A percentile compares a stretch with the other conserved stretches of the same genome.
These are phyloP conservation scores for Xylariaceae sp. DNA, from an alignment of 2,329 filamentous ascomycete genomes.

Conservation along the genomic window DNA sequence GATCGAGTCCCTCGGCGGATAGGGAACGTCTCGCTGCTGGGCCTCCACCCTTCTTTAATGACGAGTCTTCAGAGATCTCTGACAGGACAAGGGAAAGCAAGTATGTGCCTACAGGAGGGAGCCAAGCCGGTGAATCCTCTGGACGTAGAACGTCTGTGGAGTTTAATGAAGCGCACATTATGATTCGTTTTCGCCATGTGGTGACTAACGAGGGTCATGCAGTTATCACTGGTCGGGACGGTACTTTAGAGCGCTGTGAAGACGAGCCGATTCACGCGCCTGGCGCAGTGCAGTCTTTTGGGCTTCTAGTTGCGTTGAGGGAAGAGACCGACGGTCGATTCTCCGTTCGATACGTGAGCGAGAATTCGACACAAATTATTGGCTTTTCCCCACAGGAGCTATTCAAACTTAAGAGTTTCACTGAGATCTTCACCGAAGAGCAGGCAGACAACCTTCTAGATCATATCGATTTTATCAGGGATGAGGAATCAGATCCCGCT, in stretches of 20 bases:
- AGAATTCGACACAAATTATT: constrained; percentile 76
- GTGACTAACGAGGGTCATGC: constrained; percentile 78
- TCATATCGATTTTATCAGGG: constrained; percentile 84
- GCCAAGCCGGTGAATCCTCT: constrained; percentile 8
- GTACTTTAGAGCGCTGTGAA: constrained; percentile 77
- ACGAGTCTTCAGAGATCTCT: constrained; percentile 32
- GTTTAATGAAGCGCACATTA: constrained; percentile 55
- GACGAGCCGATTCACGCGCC: constrained; percentile 91
- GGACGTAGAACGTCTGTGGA: constrained; percentile 21
- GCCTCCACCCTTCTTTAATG: constrained; percentile 27
- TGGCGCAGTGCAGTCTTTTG: constrained; percentile 80
- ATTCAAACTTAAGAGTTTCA: constrained; percentile 74
- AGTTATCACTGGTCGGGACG: constrained; percentile 78
- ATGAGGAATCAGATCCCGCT: constrained; percentile 76
- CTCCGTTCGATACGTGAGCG: constrained; percentile 73
- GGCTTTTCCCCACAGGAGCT: constrained; percentile 77
- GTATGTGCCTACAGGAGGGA: constrained; percentile 7
- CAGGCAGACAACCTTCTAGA: constrained; percentile 83
- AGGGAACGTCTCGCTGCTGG: constrained; percentile 7
- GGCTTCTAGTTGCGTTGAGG: constrained; percentile 72
- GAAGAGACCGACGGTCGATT: constrained; percentile 71
- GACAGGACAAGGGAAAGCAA: constrained; percentile 22
- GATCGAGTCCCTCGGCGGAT: constrained; percentile 17
- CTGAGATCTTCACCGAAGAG: constrained; percentile 82
- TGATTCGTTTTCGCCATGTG: constrained; percentile 77